Evolutionary conservation across 495 filamentous ascomycete genomes (phyloP).

Genomic region (Amorphotheca resinae): DNA sequence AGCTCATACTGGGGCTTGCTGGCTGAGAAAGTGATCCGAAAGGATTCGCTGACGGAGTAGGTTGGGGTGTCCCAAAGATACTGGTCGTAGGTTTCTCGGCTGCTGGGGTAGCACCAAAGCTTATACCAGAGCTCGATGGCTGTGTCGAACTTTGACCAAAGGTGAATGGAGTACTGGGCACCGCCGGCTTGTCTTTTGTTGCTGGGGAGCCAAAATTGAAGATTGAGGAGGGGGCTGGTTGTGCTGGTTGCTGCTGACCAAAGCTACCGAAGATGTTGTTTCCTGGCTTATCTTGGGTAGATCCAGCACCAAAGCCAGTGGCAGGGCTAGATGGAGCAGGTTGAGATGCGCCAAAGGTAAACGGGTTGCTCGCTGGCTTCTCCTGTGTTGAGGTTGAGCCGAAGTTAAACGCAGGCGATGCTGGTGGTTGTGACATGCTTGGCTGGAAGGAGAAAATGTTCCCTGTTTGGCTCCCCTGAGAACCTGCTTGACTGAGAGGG

Average conservation of each 20-base stretch:
- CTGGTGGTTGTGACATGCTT: not conserved
- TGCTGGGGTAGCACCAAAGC: constrained; percentile 15
- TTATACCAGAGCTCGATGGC: constrained; percentile 5
- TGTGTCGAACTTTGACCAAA: constrained; percentile 8
- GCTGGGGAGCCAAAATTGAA: constrained; percentile 9
- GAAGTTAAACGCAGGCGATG: constrained; percentile 1
- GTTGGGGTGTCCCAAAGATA: constrained; percentile 1
- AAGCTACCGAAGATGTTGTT: constrained; percentile 2
- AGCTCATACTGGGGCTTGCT: not conserved
- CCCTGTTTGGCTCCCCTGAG: not conserved
- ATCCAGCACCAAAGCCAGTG: not conserved
- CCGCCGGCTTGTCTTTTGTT: constrained; percentile 6
- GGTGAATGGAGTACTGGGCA: not conserved
- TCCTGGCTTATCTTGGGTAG: not conserved
- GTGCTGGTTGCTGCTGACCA: constrained; percentile 1
- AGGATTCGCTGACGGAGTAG: not conserved
- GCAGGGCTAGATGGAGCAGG: constrained; percentile 4
- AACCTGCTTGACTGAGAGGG: not conserved
- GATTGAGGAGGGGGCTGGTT: constrained; percentile 2
- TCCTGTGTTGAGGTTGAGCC: not conserved
- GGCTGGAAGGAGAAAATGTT: not conserved
- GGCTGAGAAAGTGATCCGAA: not conserved
- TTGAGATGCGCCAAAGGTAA: constrained; percentile 3
- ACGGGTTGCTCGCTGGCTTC: constrained; percentile 9
- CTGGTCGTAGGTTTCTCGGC: constrained; percentile 6